A percentile compares a stretch with the other conserved stretches of the same genome.
Conservation (phyloP, 2,329 filamentous ascomycete genomes). For the Cercospora citrullina region DNA sequence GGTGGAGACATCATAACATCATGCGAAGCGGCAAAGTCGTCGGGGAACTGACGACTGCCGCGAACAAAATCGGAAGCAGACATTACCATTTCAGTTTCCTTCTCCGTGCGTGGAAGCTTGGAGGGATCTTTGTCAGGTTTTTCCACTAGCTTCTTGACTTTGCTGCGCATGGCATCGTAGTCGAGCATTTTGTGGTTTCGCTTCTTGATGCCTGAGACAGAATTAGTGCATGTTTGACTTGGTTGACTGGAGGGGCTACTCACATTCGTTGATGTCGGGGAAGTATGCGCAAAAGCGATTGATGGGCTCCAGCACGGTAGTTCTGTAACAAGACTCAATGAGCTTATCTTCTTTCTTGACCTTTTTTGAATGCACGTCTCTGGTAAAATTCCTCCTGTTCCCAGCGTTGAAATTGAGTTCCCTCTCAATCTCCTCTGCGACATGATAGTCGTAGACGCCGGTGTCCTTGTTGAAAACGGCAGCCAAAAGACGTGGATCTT, state of each 20-base stretch:
- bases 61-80: constrained; percentile 22
- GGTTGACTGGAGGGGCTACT: constrained; percentile 32
- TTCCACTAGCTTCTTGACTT: constrained; percentile 94
- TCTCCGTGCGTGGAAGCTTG: constrained; percentile 92
- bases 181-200: constrained; percentile 97
- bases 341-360: constrained; percentile 29
- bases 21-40: constrained; percentile 11
- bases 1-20: constrained; percentile 29
- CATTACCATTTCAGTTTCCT: constrained; percentile 79
- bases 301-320: constrained; percentile 94
- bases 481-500: constrained; percentile 20
- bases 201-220: constrained; percentile 78
- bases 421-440: constrained; percentile 30
- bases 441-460: constrained; percentile 20
- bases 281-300: constrained; percentile 97
- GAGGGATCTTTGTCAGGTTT: constrained; percentile 98
- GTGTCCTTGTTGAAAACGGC: constrained; percentile 27
- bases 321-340: constrained; percentile 52
- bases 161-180: constrained; percentile 92
- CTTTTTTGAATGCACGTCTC: constrained; percentile 15
- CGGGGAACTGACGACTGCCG: constrained; percentile 11
- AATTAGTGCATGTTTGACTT: constrained; percentile 8
- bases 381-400: constrained; percentile 28
- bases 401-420: constrained; percentile 33
- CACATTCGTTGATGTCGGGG: constrained; percentile 96